Percentiles rank a stretch among this genome's conserved stretches.
Conservation (phyloP, 139 green algal genomes). For the Limnomonas spitsbergensis region DNA sequence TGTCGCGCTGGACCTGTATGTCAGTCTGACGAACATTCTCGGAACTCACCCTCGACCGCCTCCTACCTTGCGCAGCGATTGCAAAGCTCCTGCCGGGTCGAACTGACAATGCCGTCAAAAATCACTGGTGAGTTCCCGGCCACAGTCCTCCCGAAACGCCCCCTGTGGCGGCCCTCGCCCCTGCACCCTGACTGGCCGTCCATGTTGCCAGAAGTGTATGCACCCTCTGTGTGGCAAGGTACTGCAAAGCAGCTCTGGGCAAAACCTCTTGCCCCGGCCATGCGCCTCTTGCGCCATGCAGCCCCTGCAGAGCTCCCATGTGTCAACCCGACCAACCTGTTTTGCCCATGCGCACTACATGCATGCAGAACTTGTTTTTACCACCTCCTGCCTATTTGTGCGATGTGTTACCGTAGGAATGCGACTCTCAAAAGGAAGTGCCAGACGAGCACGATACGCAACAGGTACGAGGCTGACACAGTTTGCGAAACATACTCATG, state of each 20-base stretch:
- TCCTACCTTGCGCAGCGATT: constrained; percentile 55
- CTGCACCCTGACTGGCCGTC: too few relatives aligned
- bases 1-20: too few relatives aligned
- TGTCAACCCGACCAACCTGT: not conserved
- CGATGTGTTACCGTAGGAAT: constrained; percentile 38
- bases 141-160: not conserved
- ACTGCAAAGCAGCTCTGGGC: not conserved
- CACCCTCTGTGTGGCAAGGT: not conserved
- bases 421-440: constrained; percentile 53
- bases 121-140: constrained; percentile 38
- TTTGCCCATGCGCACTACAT: not conserved
- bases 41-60: too few relatives aligned
- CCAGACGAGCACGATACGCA: constrained; percentile 17
- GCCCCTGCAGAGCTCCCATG: not conserved
- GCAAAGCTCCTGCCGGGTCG: constrained; percentile 57
- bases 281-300: not conserved
- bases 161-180: too few relatives aligned
- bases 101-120: constrained; percentile 68
- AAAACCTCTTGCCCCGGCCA: not conserved
- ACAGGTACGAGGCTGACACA: constrained; percentile 37
- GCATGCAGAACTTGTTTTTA: not conserved
- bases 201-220: constrained; percentile 2
- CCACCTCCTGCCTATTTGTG: not conserved
- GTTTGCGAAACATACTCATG: too few relatives aligned
- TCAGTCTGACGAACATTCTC: too few relatives aligned